A percentile compares a stretch with the other conserved stretches of the same genome.
These are phyloP conservation scores for Phyllosticta capitalensis DNA, from an alignment of 2,329 filamentous ascomycete species.

Conservation along the genomic window DNA sequence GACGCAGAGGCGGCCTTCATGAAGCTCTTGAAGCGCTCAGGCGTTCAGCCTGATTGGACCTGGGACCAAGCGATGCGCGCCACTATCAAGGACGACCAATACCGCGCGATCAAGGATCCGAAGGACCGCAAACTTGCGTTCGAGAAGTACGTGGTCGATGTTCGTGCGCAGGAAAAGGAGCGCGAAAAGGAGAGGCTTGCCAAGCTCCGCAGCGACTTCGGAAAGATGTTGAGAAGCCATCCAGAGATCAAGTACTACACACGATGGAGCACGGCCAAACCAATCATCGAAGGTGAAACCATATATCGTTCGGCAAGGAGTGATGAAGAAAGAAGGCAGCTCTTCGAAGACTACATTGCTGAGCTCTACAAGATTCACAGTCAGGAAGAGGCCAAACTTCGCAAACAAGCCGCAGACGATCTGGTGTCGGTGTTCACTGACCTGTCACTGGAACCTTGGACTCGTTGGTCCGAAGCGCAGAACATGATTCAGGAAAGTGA, in stretches of 20 bases:
- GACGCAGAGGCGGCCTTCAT: constrained; percentile 90
- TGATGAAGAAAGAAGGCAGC: constrained; percentile 75
- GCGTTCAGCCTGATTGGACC: constrained; percentile 82
- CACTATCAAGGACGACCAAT: constrained; percentile 84
- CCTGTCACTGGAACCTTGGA: constrained; percentile 83
- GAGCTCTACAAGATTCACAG: constrained; percentile 73
- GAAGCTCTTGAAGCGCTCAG: constrained; percentile 76
- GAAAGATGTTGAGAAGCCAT: constrained; percentile 90
- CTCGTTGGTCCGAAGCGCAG: constrained; percentile 87
- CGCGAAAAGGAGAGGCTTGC: constrained; percentile 84
- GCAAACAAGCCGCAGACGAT: constrained; percentile 76
- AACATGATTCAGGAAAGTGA: constrained; percentile 67
- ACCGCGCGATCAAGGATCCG: constrained; percentile 84
- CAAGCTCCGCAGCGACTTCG: constrained; percentile 89
- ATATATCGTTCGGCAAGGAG: constrained; percentile 87
- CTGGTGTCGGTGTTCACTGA: constrained; percentile 68
- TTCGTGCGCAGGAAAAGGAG: constrained; percentile 87
- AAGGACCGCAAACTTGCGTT: constrained; percentile 85
- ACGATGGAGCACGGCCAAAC: constrained; percentile 89
- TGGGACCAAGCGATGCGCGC: constrained; percentile 85
- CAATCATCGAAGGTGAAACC: constrained; percentile 89
- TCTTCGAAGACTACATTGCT: constrained; percentile 88
- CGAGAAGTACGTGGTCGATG: constrained; percentile 87
- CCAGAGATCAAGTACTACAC: constrained; percentile 97
- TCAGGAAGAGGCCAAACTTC: constrained; percentile 61